Percentiles rank a stretch among this genome's conserved stretches.
Evolutionary conservation across 805 yeast species (phyloP).

Genomic region (Ogataea trehaloabstinens): DNA sequence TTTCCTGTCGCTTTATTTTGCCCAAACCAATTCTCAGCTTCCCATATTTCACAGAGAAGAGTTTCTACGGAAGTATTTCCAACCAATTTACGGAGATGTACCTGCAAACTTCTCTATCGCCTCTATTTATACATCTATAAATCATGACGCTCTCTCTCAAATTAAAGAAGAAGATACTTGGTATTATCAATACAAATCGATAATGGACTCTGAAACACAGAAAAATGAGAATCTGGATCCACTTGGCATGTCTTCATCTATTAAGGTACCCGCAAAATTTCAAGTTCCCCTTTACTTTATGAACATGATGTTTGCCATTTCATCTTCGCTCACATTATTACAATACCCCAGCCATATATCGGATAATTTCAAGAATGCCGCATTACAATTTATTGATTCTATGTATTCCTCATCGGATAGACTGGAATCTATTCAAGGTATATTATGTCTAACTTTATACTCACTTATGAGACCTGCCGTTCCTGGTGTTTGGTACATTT

Average conservation of each 20-base stretch:
- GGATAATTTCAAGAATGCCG: conserved; percentile 68
- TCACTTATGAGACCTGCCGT: conserved; percentile 85
- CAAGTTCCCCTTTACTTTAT: conserved; percentile 65
- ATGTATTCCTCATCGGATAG: conserved; percentile 58
- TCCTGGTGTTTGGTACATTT: conserved; percentile 91
- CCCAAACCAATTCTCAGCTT: conserved; percentile 77
- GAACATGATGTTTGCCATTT: conserved; percentile 76
- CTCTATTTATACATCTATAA: conserved; percentile 50
- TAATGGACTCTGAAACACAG: conserved; percentile 29
- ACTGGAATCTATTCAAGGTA: conserved; percentile 70
- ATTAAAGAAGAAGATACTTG: conserved; percentile 41
- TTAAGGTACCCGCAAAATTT: conserved; percentile 45
- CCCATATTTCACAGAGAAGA: conserved; percentile 83
- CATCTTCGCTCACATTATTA: conserved; percentile 70
- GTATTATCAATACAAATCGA: conserved; percentile 41
- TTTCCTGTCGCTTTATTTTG: conserved; percentile 63
- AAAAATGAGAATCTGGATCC: conserved; percentile 29
- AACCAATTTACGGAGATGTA: conserved; percentile 76
- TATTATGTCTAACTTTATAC: conserved; percentile 64
- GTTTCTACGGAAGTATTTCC: conserved; percentile 63
- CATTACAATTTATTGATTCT: conserved; percentile 55
- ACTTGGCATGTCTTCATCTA: conserved; percentile 33
- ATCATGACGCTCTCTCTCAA: conserved; percentile 29
- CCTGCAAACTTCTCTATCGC: conserved; percentile 56
- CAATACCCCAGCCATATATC: conserved; percentile 64